A percentile compares a stretch with the other conserved stretches of the same genome.
Conservation (phyloP, 2,329 filamentous ascomycete genomes). For the Fusarium marasasianum region DNA sequence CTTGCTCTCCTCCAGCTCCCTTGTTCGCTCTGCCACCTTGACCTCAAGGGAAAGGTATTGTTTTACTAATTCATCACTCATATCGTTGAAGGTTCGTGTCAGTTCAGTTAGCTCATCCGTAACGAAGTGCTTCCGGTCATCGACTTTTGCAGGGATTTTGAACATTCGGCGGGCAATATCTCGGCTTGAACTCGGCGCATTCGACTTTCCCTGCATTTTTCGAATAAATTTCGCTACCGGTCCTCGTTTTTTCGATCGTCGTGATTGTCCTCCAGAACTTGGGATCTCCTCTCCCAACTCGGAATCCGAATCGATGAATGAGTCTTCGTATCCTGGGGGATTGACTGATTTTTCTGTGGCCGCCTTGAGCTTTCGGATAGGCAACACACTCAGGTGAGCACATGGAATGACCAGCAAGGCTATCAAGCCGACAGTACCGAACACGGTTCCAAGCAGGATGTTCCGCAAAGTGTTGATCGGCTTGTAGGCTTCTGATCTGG, state of each 20-base stretch:
- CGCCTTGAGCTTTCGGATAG: conserved; percentile 78
- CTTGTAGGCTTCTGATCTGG: conserved; percentile 75
- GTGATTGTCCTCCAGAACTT: conserved; percentile 54
- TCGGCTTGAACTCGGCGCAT: conserved; percentile 45
- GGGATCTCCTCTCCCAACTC: conserved; percentile 54
- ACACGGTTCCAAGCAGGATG: conserved; percentile 85
- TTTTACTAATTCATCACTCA: conserved; percentile 88
- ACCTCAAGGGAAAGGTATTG: conserved; percentile 88
- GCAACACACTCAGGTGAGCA: conserved; percentile 82
- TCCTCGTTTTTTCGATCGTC: conserved; percentile 57
- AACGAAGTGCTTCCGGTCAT: conserved; percentile 76
- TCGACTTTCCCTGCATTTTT: conserved; percentile 48
- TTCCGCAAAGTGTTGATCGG: conserved; percentile 80
- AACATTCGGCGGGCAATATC: conserved; percentile 67
- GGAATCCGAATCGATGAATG: conserved; percentile 54
- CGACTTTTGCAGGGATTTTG: conserved; percentile 86
- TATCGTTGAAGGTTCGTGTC: conserved; percentile 88
- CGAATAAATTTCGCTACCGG: conserved; percentile 51
- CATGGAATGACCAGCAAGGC: conserved; percentile 78
- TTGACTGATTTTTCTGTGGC: conserved; percentile 79
- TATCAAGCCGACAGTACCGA: conserved; percentile 80
- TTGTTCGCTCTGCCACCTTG: conserved; percentile 83
- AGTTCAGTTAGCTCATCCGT: conserved; percentile 88
- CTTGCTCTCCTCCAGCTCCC: conserved; percentile 87
- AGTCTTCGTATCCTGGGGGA: conserved; percentile 68